phyloP scores from a whole-genome alignment of 257 asterid genomes.

The Solanum ossicruentum region DNA sequence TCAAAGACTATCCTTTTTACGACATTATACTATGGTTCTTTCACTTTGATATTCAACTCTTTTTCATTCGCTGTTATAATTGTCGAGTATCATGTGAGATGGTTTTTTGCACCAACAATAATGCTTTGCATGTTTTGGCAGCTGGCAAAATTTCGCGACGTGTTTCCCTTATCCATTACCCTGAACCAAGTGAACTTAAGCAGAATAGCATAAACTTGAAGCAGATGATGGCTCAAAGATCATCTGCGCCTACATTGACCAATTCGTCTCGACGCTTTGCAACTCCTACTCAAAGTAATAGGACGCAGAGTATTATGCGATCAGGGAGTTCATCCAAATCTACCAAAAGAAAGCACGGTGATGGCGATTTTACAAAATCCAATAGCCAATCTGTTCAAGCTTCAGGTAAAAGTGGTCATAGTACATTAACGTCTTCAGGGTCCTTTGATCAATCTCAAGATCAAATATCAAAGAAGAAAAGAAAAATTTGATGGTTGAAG shows the following conservation, averaged over 20 bases:
- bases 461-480: slow-evolving; percentile 36
- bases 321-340: slow-evolving; percentile 20
- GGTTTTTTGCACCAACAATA: not conserved
- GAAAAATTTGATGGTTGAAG: slow-evolving; percentile 14
- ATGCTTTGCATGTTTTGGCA: slow-evolving; percentile 10
- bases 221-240: slow-evolving; percentile 19
- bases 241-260: slow-evolving; percentile 37
- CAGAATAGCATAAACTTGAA: slow-evolving; percentile 6
- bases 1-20: not conserved
- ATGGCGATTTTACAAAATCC: slow-evolving; percentile 17
- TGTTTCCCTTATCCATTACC: slow-evolving; percentile 49
- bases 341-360: slow-evolving; percentile 30
- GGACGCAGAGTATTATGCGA: slow-evolving; percentile 21
- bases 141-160: slow-evolving; percentile 60
- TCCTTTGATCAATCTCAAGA: slow-evolving; percentile 32
- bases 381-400: slow-evolving; percentile 22
- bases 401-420: slow-evolving; percentile 35
- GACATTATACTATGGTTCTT: not conserved
- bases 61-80: not conserved
- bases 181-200: slow-evolving; percentile 42
- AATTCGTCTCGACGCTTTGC: slow-evolving; percentile 24
- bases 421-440: slow-evolving; percentile 36
- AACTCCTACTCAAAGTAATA: slow-evolving; percentile 33
- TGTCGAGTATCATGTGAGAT: not conserved
- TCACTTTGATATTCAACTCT: not conserved